A percentile compares a stretch with the other conserved stretches of the same genome.
phyloP scores from a whole-genome alignment of 31 red algal genomes.

The Odonthalia washingtoniensis region DNA sequence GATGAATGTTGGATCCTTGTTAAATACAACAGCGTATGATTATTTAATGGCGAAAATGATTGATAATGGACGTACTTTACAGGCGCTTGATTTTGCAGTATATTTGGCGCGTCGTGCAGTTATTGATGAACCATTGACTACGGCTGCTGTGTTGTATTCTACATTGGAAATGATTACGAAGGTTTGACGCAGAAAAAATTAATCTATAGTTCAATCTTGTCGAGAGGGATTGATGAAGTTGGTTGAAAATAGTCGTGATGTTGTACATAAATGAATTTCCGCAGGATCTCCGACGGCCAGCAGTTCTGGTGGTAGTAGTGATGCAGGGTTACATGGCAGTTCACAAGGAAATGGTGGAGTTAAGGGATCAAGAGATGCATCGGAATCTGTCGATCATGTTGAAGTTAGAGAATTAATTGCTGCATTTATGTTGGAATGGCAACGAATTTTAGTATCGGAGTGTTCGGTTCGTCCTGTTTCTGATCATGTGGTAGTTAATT shows the following conservation, averaged over 20 bases:
- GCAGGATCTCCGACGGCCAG: not conserved
- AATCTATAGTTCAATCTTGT: slow-evolving; percentile 38
- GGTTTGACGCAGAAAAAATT: slow-evolving; percentile 48
- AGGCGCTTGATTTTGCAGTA: slow-evolving; percentile 85
- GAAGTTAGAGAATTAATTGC: slow-evolving; percentile 51
- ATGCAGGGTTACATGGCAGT: not conserved
- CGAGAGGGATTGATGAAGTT: slow-evolving; percentile 69
- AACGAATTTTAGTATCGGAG: slow-evolving; percentile 53
- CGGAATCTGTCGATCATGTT: slow-evolving; percentile 43
- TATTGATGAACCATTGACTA: slow-evolving; percentile 77
- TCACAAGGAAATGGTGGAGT: not conserved
- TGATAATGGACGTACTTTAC: slow-evolving; percentile 80
- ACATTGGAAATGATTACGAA: slow-evolving; percentile 78
- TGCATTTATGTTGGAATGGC: slow-evolving; percentile 59
- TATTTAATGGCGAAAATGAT: slow-evolving; percentile 80
- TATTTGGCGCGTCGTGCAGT: slow-evolving; percentile 72
- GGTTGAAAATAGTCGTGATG: slow-evolving; percentile 56
- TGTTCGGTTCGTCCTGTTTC: slow-evolving; percentile 33
- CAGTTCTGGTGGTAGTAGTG: slow-evolving; percentile 10
- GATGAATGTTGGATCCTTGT: slow-evolving; percentile 60
- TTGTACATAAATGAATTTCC: slow-evolving; percentile 45
- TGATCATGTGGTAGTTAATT: slow-evolving; percentile 51
- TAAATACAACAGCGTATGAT: slow-evolving; percentile 86
- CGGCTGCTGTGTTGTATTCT: slow-evolving; percentile 72
- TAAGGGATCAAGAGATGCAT: slow-evolving; percentile 29